Evolutionary conservation across 2,329 filamentous ascomycete genomes (phyloP).

Genomic region (Microdochium nivale): DNA sequence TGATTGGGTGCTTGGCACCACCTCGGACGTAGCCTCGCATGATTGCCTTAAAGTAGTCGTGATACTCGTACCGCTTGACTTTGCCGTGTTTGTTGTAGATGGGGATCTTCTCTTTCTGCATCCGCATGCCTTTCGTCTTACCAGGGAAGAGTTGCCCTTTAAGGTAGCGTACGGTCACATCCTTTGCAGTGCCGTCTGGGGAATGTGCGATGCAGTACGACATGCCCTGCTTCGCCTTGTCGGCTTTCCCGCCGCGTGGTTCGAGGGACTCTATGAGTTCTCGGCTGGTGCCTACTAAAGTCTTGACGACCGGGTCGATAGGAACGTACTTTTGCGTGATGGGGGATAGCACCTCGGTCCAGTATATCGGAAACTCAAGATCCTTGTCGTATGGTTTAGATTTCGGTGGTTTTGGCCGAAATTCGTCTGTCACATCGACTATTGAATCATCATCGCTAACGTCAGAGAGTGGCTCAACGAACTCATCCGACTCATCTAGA

Average conservation of each 20-base stretch:
- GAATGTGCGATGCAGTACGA: constrained; percentile 82
- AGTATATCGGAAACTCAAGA: constrained; percentile 79
- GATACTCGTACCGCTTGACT: constrained; percentile 64
- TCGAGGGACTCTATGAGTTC: constrained; percentile 71
- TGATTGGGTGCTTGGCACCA: constrained; percentile 41
- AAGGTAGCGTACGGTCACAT: constrained; percentile 87
- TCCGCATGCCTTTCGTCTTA: constrained; percentile 76
- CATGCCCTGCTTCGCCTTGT: constrained; percentile 81
- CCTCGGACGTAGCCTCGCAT: constrained; percentile 63
- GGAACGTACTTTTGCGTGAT: constrained; percentile 70
- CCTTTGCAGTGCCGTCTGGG: constrained; percentile 80
- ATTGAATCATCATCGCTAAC: constrained; percentile 52
- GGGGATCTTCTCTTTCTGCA: constrained; percentile 72
- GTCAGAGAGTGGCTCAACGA: constrained; percentile 35
- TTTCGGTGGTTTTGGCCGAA: constrained; percentile 28
- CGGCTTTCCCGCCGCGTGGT: constrained; percentile 72
- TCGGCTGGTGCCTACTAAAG: constrained; percentile 59
- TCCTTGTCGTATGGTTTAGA: constrained; percentile 60
- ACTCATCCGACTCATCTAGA: constrained; percentile 36
- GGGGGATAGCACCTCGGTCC: constrained; percentile 83
- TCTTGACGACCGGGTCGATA: constrained; percentile 67
- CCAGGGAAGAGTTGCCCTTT: constrained; percentile 76
- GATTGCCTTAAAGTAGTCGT: constrained; percentile 81
- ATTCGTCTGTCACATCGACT: constrained; percentile 42
- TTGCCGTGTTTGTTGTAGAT: constrained; percentile 72